phyloP scores from a whole-genome alignment of 805 yeast genomes.

The Zygotorulaspora danielsina region DNA sequence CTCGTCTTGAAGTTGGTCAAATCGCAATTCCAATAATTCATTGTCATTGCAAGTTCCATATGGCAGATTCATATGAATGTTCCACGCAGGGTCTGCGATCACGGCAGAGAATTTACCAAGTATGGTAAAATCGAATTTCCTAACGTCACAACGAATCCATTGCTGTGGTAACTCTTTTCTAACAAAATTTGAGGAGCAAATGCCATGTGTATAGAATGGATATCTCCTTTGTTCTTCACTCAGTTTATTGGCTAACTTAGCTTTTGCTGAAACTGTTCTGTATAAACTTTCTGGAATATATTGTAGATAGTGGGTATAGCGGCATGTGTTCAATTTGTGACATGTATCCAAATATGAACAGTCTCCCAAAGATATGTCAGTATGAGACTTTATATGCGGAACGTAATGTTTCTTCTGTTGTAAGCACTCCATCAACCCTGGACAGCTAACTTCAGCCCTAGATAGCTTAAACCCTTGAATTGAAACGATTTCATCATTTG shows the following conservation, averaged over 20 bases:
- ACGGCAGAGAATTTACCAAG: slow-evolving; percentile 81
- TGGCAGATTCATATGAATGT: slow-evolving; percentile 83
- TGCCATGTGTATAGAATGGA: slow-evolving; percentile 36
- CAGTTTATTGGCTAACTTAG: slow-evolving; percentile 21
- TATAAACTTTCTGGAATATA: slow-evolving; percentile 37
- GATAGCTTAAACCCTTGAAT: slow-evolving; percentile 27
- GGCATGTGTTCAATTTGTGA: slow-evolving; percentile 74
- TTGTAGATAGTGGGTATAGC: slow-evolving; percentile 71
- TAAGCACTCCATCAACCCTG: slow-evolving; percentile 31
- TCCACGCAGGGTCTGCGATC: slow-evolving; percentile 96
- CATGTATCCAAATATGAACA: slow-evolving; percentile 94
- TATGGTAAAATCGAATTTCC: slow-evolving; percentile 61
- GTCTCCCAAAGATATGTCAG: slow-evolving; percentile 75
- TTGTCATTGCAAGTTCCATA: slow-evolving; percentile 75
- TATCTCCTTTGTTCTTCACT: slow-evolving; percentile 23
- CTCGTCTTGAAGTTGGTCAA: slow-evolving; percentile 70
- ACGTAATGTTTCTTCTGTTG: slow-evolving; percentile 46
- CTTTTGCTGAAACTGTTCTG: slow-evolving; percentile 18
- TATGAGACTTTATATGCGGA: slow-evolving; percentile 53
- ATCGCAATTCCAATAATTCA: slow-evolving; percentile 62
- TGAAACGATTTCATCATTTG: slow-evolving; percentile 29
- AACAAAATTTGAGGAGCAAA: slow-evolving; percentile 34
- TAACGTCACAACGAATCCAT: slow-evolving; percentile 84
- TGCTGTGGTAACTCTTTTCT: slow-evolving; percentile 54
- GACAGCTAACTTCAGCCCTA: slow-evolving; percentile 19